Base-by-base conservation (phyloP, 2,329 filamentous ascomycete species). In the Basipetospora chlamydospora region DNA sequence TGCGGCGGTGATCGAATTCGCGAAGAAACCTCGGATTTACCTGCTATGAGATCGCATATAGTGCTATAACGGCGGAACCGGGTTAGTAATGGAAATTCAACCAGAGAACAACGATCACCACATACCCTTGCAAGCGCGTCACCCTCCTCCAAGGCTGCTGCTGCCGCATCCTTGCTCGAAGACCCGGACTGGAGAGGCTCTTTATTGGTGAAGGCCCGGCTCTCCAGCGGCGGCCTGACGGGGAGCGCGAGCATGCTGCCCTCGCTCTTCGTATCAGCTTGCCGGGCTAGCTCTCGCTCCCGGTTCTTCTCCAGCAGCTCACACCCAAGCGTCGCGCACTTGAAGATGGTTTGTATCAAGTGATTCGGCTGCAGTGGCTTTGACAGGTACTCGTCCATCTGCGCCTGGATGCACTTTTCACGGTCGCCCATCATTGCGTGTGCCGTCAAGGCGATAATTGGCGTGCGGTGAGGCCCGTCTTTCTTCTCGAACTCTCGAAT, bases 351-450 rank as follows among this genome's bases (percentile, higher is more conserved):
- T 61, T 96, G 88, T 50, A 96, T 95, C 51, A 96, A 78, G 56
- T 94, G 85, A 55, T 93, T 95, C 53, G 94, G 88, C 58, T 95
- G 92, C 42, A 96, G 66, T 18, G 88, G 88, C 56, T 98, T 98
- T 13, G 88, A 94, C 28, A 98, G 66, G 53, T 98, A 98, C 57
- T 98, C 90, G 56, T 98, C 90, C 90, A 98, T 98, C 62, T 96
- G 86, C 8, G 88, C 90, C 55, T 94, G 85, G 42, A 98, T 92
- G 57, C 90, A 98, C 65, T 93, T 94, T 56, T 98, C 90, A 34
- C 90, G 76, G 52, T 98, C 90, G 45, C 90, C 90, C 64, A 96
- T 78, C 90, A 98, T 98, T 48, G 90, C 90, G 60, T 98, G 90
- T 2, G 90, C 90, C 10, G 90, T 98, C 30, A 98, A 70, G 2